Base-by-base conservation (phyloP, 371 early-diverging fungal species). In the Sporodiniella umbellata region DNA sequence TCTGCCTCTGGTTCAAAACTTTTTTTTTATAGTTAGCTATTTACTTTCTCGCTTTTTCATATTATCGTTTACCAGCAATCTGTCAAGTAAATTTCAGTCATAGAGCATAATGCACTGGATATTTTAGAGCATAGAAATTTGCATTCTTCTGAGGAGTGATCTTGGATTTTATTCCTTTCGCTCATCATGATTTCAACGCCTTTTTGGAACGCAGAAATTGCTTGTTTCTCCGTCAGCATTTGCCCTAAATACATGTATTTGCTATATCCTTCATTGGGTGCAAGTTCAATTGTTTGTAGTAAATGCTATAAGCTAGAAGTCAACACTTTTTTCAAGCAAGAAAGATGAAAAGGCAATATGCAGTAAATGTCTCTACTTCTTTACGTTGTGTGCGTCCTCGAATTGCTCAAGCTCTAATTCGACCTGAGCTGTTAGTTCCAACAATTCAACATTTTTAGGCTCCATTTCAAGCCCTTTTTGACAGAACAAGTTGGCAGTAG, bases 41-140 rank as follows among this genome's bases (percentile, higher is more conserved):
- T 3, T 8, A 12, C 18, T 10, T 44, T 31, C 23, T 8, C 24
- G 35, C 10, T 38, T 40, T 25, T 14, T 42, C 21, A 42, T 21
- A 15, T 31, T 17, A 12, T 40, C 19, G 22, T 68, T 68, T 77
- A 90, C 94, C 96, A 96, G 66, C 90, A 91, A 61, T 98, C 98
- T 0, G 98, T 95, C 67, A 98, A 79, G 69, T 93, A 98, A 21
- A 96, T 90, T 59, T 98, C 98, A 3, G 92, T 83, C 88, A 98
- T 90, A 46, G 95, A 89, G 64, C 93, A 92, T 24, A 93, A 78
- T 4, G 94, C 95, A 28, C 85, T 78, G 0, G 93, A 84, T 52
- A 91, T 83, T 64, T 94, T 92, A 28, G 68, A 62, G 8, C 65
- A 67, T 4, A 89, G 54, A 3, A 58, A 45, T 15, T 68, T 61